Base-by-base conservation (phyloP, 2,329 filamentous ascomycete genomes). In the Fusarium sp. region DNA sequence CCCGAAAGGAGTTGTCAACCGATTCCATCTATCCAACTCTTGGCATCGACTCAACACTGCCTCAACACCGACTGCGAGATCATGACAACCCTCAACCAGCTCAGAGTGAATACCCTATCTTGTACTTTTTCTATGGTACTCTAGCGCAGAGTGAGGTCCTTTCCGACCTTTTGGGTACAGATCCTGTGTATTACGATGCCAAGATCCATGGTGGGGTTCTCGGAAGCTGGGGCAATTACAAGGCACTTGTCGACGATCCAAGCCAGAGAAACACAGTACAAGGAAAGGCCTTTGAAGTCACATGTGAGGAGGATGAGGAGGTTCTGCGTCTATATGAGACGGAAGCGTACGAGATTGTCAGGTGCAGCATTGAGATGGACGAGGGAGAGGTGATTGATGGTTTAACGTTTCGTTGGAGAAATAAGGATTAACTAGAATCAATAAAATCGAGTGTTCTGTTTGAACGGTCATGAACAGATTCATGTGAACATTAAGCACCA, bases 121-220 rank as follows among this genome's bases (percentile, higher is more conserved):
- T 39, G 59, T 71, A 68, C 13, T 73, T 74, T 5, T 7, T 63
- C 16, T 67, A 71, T 4, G 62, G 59, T 1, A 63, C 34, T 2
- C 43, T 67, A 3, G 37, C 58, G 0, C 30, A 74, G 3, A 5
- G n/a, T 1, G 10, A 6, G 0, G 20, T 68, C 1, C 20, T 68
- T 1, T 11, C 4, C 0, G 59, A 34, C 1, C 9, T 73, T 0
- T 1, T 67, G 2, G 52, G 57, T 0, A 3, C 27, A 1, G 6
- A 61, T 5, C 50, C 50, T 1, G 6, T 6, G 1, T 66, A 34
- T n/a, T 1, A 4, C 0, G 20, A 8, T 1, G 39, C 64, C 45
- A 54, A 52, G 7, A 59, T 67, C 2, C 25, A 23, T 2, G 37
- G 65, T 1, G 67, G 72, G 0, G 1, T 8, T 4, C 6, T 71